phyloP scores from a whole-genome alignment of 2,329 filamentous ascomycete genomes.

The Cercospora berteroae region DNA sequence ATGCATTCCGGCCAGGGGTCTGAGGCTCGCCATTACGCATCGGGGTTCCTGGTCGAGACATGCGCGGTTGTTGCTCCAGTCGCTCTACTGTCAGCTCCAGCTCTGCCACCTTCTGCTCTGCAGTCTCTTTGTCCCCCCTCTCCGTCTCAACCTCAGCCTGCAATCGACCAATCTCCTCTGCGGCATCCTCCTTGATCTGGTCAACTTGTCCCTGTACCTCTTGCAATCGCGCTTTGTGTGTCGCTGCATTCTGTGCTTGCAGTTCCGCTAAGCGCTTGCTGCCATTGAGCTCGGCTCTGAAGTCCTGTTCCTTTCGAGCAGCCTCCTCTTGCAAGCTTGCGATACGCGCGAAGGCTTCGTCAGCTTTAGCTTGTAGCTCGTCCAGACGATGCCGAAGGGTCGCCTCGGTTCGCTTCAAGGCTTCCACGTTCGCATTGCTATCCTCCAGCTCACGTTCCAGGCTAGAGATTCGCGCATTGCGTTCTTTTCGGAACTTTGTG shows the following conservation, averaged over 20 bases:
- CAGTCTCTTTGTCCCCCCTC: constrained; percentile 59
- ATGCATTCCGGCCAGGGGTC: constrained; percentile 38
- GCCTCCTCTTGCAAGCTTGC: constrained; percentile 83
- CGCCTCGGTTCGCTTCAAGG: constrained; percentile 74
- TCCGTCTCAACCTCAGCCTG: constrained; percentile 53
- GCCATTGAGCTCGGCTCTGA: constrained; percentile 80
- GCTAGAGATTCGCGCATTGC: constrained; percentile 82
- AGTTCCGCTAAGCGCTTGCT: constrained; percentile 78
- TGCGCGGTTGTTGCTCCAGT: constrained; percentile 42
- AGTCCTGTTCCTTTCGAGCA: constrained; percentile 78
- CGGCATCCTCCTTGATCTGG: constrained; percentile 65
- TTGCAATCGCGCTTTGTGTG: constrained; percentile 66
- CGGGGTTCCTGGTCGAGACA: constrained; percentile 51
- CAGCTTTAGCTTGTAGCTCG: constrained; percentile 79
- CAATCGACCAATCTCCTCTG: constrained; percentile 53
- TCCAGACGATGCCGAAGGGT: constrained; percentile 77
- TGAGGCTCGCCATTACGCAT: constrained; percentile 42
- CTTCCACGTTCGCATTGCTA: constrained; percentile 70
- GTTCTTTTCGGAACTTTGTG: constrained; percentile 90
- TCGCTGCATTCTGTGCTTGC: constrained; percentile 72
- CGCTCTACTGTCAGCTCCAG: constrained; percentile 63
- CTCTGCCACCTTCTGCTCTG: constrained; percentile 63
- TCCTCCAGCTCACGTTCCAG: constrained; percentile 89
- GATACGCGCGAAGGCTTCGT: constrained; percentile 76
- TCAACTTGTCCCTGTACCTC: constrained; percentile 65